Evolutionary conservation across 1,284 basidiomycete genomes (phyloP), one percentile per base, ranked within the genome.

Genomic region (Phlebopus sp.): DNA sequence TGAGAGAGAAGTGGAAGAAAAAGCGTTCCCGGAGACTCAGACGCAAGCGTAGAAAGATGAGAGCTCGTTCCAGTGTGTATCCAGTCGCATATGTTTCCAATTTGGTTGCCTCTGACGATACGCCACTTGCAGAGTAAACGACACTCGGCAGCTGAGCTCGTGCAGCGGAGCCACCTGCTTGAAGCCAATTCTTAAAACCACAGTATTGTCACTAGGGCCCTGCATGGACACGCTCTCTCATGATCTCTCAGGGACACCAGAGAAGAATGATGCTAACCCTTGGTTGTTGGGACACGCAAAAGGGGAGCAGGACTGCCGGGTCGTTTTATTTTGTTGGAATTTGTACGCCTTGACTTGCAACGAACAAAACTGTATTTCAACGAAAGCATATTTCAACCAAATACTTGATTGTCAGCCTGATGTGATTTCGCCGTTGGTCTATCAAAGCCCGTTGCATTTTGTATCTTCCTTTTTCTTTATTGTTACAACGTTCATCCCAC

Each of bases 1-100:
- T 90, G 86, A 89, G 86, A 87, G 87, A 90, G 72, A 90, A 90
- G 83, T 90, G 87, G 87, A 90, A 90, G 81, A 90, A 90, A 74
- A 90, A 90, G 78, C 81, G 87, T 68, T 89, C 87, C 58, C 83
- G 87, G 71, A 88, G 88, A 69, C 87, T 90, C 74, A 78, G 88
- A 66, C 84, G 88, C 72, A 90, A 90, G 66, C 86, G 87, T 77
- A 84, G 87, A 86, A 90, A 90, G 79, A 90, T 90, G 88, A 83
- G 88, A 71, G 88, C 88, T 56, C 87, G 87, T 72, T 90, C 87
- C 77, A 90, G 88, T 90, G 63, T 64, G 87, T 84, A 49, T 51
- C 44, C n/a, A 13, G 42, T 41, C 50, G 6, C 21, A 14, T 42
- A 18, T 21, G 19, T 27, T 42, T 29, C 9, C 11, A 36, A 30